Base-by-base conservation (phyloP, 2,329 filamentous ascomycete genomes). In the Neonectria hederae region DNA sequence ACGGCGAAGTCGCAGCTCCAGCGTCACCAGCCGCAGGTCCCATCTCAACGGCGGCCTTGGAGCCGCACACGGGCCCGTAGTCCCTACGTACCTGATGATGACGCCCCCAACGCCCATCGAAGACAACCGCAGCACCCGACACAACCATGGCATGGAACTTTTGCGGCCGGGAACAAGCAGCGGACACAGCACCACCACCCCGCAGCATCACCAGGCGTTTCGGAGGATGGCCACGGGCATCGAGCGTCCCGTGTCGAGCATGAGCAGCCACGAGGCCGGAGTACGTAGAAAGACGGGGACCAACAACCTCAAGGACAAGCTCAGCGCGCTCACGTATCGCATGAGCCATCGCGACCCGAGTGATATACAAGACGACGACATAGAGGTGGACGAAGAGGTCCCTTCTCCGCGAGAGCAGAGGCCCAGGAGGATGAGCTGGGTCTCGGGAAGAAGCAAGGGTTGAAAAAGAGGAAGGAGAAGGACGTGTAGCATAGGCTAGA, bases 1-100 rank as follows among this genome's bases (percentile, higher is more conserved):
- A 11, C 81, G 83, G 6, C 75, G 77, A 21, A 87, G 86, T 69
- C 80, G 85, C 54, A 84, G 84, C 73, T 87, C 85, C 57, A 88
- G 86, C 70, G 75, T 84, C 17, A 82, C 84, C 10, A 84, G 82
- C 65, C 76, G 78, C 28, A 79, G 77, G 22, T 87, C 84, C 0
- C 78, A 81, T 63, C 74, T 73, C 46, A 78, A 76, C 5, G 75
- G 77, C 24, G 75, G 72, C 9, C 73, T 76, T 11, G 61, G 73
- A 65, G 11, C 71, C 66, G 9, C 72, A 66, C 56, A 65, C 22
- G 60, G 57, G n/a, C 72, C 74, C 13, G 69, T 72, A 26, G 70
- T 82, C 2, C 82, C 82, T 5, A 72, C 77, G n/a, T 82, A 79
- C 49, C 70, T 83, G 22, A 81, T 81, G 75, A 83, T 83, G 82